Base-by-base conservation (phyloP, 2,329 filamentous ascomycete species). In the Sarocladium brachiariae region DNA sequence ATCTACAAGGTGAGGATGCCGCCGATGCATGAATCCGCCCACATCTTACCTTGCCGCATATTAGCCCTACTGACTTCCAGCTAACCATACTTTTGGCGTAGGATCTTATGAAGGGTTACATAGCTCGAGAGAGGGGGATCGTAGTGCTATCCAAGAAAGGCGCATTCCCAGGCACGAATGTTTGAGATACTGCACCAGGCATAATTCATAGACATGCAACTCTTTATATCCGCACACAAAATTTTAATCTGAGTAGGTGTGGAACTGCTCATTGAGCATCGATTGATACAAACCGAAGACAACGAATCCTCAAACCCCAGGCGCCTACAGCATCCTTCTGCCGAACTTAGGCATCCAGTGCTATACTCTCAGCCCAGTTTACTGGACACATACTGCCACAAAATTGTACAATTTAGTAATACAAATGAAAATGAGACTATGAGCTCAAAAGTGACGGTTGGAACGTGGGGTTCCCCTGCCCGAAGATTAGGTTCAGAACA, bases 51-150 rank as follows among this genome's bases (percentile, higher is more conserved):
- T n/a, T n/a, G n/a, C n/a, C n/a, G n/a, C n/a, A n/a, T n/a, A n/a
- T n/a, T n/a, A n/a, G n/a, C n/a, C n/a, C n/a, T n/a, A n/a, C 13
- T 13, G 13, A 30, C 27, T 30, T 30, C 7, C 31, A 24, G 35
- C 30, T 35, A 23, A 43, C 33, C 33, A 27, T 41, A 21, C 7
- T 9, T 4, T n/a, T 35, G 21, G 2, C n/a, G 24, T 54, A 96
- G 89, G 87, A 87, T 53, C 76, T 93, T 21, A 96, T 99, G 88
- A 99, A 97, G 70, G 93, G 95, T 35, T 99, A 99, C 69, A 99
- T 99, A 58, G 86, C 92, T 27, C 86, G 92, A 50, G 91, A 96
- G 58, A 83, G 87, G 58, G 87, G 86, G 30, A 91, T 91, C 58
- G 87, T 99, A 24, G 93, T 99, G 18, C 71, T 99, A 52, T 96